Conservation (phyloP, 129 eudicot species). For the Ambrosia trifida region DNA sequence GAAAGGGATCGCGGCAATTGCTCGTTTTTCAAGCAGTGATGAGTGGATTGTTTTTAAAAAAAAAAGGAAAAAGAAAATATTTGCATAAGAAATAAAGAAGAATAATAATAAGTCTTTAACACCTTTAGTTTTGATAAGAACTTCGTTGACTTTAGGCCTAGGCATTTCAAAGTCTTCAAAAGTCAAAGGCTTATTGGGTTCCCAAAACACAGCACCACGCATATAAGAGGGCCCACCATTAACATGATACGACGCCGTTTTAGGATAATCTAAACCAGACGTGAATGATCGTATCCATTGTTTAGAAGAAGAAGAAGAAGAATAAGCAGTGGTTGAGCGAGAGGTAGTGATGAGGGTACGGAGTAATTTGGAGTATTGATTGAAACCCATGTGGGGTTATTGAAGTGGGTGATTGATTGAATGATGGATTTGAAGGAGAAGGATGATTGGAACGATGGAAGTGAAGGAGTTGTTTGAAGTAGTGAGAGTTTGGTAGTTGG, state of each 20-base stretch:
- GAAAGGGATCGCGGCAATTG: neutral
- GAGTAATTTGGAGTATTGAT: conserved; percentile 27
- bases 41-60: no score
- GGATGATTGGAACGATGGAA: neutral
- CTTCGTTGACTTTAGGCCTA: conserved; percentile 89
- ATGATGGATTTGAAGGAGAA: conserved; percentile 11
- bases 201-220: conserved; percentile 92
- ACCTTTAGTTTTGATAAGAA: conserved; percentile 97
- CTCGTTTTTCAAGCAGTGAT: no score
- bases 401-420: neutral
- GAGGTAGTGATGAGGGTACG: conserved; percentile 20
- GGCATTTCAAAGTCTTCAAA: conserved; percentile 96
- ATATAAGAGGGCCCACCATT: conserved; percentile 73
- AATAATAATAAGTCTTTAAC: neutral
- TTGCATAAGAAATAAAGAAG: no score
- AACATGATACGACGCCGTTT: conserved; percentile 41
- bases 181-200: conserved; percentile 72
- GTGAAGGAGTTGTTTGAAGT: neutral
- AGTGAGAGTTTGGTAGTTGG: neutral
- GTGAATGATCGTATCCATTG: conserved; percentile 29
- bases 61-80: no score
- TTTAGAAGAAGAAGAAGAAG: conserved; percentile 19
- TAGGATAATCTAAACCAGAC: conserved; percentile 9
- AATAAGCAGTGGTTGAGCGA: conserved; percentile 15
- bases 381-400: conserved; percentile 29